Evolutionary conservation across 192 early-diverging fungal genomes (phyloP).

Genomic region (Cetraspora pellucida): DNA sequence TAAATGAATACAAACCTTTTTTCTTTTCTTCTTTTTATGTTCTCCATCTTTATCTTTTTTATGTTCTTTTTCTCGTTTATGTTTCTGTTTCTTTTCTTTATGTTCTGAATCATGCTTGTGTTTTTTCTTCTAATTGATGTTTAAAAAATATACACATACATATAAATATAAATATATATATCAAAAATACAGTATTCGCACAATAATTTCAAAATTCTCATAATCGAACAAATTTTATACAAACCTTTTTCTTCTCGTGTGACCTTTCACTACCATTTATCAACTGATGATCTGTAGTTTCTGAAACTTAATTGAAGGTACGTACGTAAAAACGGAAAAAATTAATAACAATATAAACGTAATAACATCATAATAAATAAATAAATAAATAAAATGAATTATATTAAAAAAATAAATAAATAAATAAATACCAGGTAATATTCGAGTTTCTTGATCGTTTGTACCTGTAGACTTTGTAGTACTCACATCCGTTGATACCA

Average conservation of each 20-base stretch:
- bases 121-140: neutral
- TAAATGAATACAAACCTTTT: neutral
- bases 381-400: no score
- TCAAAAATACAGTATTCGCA: no score
- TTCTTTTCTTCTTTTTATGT: constrained; percentile 1
- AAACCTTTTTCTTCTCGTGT: neutral
- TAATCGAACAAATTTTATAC: neutral
- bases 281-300: neutral
- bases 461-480: no score
- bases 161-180: no score
- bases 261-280: neutral
- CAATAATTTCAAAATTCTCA: no score
- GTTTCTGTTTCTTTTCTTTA: neutral
- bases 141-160: neutral
- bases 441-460: no score
- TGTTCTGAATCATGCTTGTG: neutral
- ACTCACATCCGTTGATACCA: no score
- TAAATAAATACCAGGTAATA: no score
- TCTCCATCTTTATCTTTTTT: neutral
- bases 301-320: neutral
- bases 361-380: no score
- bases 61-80: neutral
- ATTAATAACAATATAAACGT: neutral
- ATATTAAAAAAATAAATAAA: no score
- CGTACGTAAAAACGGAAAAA: neutral